phyloP scores from a whole-genome alignment of 2,329 filamentous ascomycete genomes.

The Sarocladiaceae sp. region DNA sequence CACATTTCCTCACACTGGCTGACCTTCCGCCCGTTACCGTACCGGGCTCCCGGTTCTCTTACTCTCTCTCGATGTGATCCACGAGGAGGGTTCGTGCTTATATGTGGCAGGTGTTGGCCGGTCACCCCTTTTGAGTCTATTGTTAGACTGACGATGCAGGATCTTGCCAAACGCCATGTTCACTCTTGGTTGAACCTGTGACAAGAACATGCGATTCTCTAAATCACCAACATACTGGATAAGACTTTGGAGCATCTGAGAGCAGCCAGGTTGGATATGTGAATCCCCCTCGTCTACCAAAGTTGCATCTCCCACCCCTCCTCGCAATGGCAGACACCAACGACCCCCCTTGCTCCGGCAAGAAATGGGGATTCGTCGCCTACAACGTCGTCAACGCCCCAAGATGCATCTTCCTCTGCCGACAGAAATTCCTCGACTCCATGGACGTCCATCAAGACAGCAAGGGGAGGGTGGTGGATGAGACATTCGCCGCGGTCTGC shows the following conservation, averaged over 20 bases:
- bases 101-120: too few relatives aligned
- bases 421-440: slow-evolving; percentile 23
- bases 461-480: slow-evolving; percentile 18
- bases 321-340: not conserved
- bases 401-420: slow-evolving; percentile 28
- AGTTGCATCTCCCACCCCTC: not conserved
- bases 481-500: slow-evolving; percentile 27
- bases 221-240: too few relatives aligned
- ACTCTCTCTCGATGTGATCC: too few relatives aligned
- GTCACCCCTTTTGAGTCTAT: too few relatives aligned
- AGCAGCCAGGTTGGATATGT: too few relatives aligned
- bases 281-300: not conserved
- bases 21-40: not conserved
- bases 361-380: slow-evolving; percentile 15
- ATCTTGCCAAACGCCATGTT: too few relatives aligned
- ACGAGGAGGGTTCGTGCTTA: too few relatives aligned
- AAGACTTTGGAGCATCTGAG: too few relatives aligned
- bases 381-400: slow-evolving; percentile 23
- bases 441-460: not conserved
- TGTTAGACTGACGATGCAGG: too few relatives aligned
- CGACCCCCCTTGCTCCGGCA: not conserved
- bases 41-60: too few relatives aligned
- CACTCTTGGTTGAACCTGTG: too few relatives aligned
- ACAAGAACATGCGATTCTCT: too few relatives aligned
- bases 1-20: not conserved